phyloP scores from a whole-genome alignment of 2,329 filamentous ascomycete genomes.

The Fusarium albosuccineum region DNA sequence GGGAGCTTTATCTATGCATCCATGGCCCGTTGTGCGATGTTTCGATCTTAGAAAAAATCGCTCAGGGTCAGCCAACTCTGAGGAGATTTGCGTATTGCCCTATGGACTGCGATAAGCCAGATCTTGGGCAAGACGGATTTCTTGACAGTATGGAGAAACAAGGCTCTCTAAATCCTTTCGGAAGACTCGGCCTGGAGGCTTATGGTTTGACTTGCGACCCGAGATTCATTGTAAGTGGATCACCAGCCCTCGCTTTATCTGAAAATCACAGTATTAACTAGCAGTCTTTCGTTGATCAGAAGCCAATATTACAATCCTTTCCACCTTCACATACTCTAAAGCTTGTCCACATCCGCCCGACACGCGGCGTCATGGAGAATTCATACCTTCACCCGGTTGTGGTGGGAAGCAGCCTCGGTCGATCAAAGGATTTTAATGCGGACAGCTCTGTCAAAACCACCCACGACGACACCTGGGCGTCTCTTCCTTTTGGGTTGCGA shows the following conservation, averaged over 20 bases:
- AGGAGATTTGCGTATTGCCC: no score
- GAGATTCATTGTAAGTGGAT: not conserved
- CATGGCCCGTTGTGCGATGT: no score
- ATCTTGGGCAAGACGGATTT: no score
- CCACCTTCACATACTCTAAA: not conserved
- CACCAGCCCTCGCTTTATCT: not conserved
- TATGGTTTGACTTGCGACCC: not conserved
- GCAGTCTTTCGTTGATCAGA: fast-evolving
- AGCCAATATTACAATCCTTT: not conserved
- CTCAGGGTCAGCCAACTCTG: not conserved
- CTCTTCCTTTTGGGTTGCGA: no score
- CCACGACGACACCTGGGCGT: no score
- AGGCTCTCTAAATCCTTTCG: fast-evolving
- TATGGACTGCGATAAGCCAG: no score
- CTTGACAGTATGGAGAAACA: not conserved
- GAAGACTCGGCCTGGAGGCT: not conserved
- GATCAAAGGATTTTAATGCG: no score
- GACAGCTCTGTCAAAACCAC: no score
- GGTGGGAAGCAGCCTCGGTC: no score
- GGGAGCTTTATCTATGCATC: not conserved
- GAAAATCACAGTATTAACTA: no score
- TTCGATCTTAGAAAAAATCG: not conserved
- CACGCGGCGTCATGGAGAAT: not conserved
- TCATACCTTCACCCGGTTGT: not conserved
- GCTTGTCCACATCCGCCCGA: not conserved